These are phyloP conservation scores for Paecilomyces niveus DNA, from an alignment of 2,329 filamentous ascomycete genomes.

Conservation along the genomic window DNA sequence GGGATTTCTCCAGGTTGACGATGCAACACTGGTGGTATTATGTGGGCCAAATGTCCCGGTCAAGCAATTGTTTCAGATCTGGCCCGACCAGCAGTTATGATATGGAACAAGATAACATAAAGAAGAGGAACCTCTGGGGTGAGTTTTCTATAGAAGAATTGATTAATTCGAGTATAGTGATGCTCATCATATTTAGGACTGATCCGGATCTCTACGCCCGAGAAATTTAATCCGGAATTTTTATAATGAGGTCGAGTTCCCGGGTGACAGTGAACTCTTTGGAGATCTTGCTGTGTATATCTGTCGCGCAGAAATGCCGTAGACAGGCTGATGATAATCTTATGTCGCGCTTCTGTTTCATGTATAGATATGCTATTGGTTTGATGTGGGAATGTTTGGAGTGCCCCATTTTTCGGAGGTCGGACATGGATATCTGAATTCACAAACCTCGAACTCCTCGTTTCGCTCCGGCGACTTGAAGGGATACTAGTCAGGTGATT, in stretches of 20 bases:
- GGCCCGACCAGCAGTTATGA: constrained; percentile 21
- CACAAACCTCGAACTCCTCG: too few relatives aligned
- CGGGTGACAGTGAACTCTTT: neutral
- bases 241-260: constrained; percentile 3
- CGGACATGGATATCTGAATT: too few relatives aligned
- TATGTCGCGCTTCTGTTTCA: neutral
- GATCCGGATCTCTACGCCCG: constrained; percentile 1
- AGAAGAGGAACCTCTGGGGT: neutral
- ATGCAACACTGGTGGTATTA: constrained; percentile 26
- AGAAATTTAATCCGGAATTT: constrained; percentile 1
- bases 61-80: constrained; percentile 33
- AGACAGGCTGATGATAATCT: neutral
- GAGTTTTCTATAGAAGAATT: neutral
- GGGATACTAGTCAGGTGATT: too few relatives aligned
- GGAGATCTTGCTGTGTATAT: constrained; percentile 2
- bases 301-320: constrained; percentile 54
- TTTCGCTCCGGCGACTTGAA: too few relatives aligned
- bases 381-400: neutral
- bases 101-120: constrained; percentile 9
- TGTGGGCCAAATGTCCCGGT: constrained; percentile 22
- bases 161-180: neutral
- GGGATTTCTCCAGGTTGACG: constrained; percentile 26
- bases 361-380: neutral
- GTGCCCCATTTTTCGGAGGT: too few relatives aligned
- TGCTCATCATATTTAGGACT: neutral